A percentile compares a stretch with the other conserved stretches of the same genome.
phyloP scores from a whole-genome alignment of 176 grass and related monocot genomes.

The Leersia perrieri region DNA sequence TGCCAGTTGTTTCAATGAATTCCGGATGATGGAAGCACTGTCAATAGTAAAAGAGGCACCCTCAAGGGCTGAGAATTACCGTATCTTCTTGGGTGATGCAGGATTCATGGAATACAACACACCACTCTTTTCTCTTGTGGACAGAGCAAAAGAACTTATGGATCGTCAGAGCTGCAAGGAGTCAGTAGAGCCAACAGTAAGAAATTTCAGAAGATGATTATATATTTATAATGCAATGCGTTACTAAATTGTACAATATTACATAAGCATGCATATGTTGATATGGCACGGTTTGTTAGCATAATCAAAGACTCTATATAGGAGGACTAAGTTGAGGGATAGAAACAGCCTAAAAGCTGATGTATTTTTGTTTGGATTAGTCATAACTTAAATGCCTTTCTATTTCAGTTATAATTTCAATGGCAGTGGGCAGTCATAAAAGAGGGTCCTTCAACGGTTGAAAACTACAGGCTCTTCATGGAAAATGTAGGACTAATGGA shows the following conservation, averaged over 20 bases:
- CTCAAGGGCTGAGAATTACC: background rate
- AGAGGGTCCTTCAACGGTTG: background rate
- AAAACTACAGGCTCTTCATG: constrained; percentile 14
- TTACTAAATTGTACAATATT: background rate
- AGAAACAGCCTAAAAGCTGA: background rate
- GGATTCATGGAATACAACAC: background rate
- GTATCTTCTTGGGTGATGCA: background rate
- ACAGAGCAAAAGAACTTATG: background rate
- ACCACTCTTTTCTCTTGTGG: background rate
- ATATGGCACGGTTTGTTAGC: background rate
- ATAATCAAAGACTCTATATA: background rate
- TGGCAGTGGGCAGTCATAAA: background rate
- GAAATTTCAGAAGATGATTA: background rate
- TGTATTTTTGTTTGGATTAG: background rate
- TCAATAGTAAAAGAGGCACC: background rate
- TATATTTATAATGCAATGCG: too few relatives aligned
- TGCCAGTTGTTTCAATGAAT: background rate
- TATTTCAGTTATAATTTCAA: too few relatives aligned
- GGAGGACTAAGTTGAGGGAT: background rate
- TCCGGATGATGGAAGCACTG: background rate
- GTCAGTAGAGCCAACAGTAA: too few relatives aligned
- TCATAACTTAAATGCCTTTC: background rate
- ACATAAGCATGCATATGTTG: background rate
- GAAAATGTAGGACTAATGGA: constrained; percentile 12
- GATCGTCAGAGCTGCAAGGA: background rate